Evolutionary conservation across 257 asterid genomes (phyloP), one percentile per base, ranked within the genome.

Genomic region (Perilla frutescens): DNA sequence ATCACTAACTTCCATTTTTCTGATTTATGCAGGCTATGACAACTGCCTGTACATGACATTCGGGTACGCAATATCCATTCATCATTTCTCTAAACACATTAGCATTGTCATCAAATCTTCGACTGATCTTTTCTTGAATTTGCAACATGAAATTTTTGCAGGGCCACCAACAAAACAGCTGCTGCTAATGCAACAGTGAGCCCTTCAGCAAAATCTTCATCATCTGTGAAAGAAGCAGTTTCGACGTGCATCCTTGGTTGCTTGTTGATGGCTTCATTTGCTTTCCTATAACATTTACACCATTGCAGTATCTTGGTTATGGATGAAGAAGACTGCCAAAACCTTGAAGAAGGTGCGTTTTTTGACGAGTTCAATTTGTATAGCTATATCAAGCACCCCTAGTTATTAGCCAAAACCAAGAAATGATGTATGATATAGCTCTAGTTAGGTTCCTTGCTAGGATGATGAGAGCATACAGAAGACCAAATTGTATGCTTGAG

Each of bases 1-100:
- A 4, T 34, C 37, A 12, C 53, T 51, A 11, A 53, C 26, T 31
- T 14, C 39, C 62, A 6, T 66, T 68, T 11, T 8, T 78, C 47
- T 74, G 60, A 49, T 50, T 55, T 62, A 12, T 81, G 83, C 96
- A 93, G 98, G 96, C 77, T 93, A 91, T 8, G 98, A 93, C 74
- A 85, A 88, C 79, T 93, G 98, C 85, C 45, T 93, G 44, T 93
- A 89, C 66, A 71, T 57, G 85, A 80, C 88, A 8, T 56, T 82
- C 1, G 97, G 98, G 97, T 90, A 87, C n/a, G 65, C 14, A 36
- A 53, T n/a, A 63, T 59, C n/a, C 8, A 11, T 37, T 8, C 4
- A 59, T 12, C 62, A 2, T 6, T 1, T 47, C 31, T 57, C 32
- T 5, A 41, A 36, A 12, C 26, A 53, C 4, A 48, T 55, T 44